A percentile compares a stretch with the other conserved stretches of the same genome.
These are phyloP conservation scores for Pyrenophora seminiperda DNA, from an alignment of 2,329 filamentous ascomycete genomes.

Conservation along the genomic window DNA sequence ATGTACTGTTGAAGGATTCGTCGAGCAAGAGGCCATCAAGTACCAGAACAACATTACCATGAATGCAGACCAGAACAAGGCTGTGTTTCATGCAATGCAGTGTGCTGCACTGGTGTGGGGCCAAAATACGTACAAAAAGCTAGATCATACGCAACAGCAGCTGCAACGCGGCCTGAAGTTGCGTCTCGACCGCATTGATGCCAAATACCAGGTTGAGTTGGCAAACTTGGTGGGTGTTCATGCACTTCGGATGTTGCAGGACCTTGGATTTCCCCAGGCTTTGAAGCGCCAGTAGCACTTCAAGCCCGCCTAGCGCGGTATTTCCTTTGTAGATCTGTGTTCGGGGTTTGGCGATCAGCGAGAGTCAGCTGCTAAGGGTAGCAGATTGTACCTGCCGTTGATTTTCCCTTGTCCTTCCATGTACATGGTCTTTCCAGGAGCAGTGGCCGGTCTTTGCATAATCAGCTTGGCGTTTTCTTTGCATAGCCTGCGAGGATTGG, in stretches of 20 bases:
- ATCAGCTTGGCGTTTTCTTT: too few species aligned
- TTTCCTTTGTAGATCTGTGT: not conserved
- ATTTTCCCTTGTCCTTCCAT: too few species aligned
- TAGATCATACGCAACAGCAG: conserved; percentile 3
- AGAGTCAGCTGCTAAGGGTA: too few species aligned
- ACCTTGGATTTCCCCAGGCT: too few species aligned
- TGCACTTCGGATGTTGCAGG: not conserved
- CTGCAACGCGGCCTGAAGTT: conserved; percentile 19
- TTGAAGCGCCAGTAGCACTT: too few species aligned
- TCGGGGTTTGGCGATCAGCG: too few species aligned
- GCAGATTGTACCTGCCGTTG: too few species aligned
- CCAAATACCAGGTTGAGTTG: conserved; percentile 12
- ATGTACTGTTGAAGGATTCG: conserved; percentile 13
- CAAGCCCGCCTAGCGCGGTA: not conserved
- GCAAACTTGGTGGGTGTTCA: conserved; percentile 4
- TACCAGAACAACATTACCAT: conserved; percentile 4
- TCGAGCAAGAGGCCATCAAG: conserved; percentile 6
- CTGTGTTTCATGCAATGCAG: conserved; percentile 11
- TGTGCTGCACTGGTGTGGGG: conserved; percentile 23
- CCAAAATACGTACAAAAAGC: conserved; percentile 4
- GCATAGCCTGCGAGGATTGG: too few species aligned
- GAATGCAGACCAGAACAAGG: conserved; percentile 21
- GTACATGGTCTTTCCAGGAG: too few species aligned
- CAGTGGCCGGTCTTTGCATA: too few species aligned
- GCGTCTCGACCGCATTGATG: conserved; percentile 19